Evolutionary conservation across 768 basidiomycete genomes (phyloP).

Genomic region (Hericium erinaceus): DNA sequence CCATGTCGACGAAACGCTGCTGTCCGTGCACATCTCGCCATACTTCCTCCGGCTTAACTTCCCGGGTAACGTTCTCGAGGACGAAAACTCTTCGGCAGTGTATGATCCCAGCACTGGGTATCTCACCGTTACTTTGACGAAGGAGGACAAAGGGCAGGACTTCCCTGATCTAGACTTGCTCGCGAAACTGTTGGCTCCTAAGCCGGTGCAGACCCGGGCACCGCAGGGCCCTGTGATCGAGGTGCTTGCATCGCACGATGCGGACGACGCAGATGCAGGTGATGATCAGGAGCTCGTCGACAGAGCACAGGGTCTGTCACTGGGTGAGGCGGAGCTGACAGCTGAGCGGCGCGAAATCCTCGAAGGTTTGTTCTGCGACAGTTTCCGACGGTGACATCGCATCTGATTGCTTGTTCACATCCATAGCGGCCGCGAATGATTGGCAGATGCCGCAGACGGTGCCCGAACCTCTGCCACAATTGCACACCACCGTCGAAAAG

Average conservation of each 20-base stretch:
- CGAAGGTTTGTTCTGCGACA: slow-evolving; percentile 27
- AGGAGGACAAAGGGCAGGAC: slow-evolving; percentile 52
- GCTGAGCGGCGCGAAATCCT: slow-evolving; percentile 43
- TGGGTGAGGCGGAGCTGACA: slow-evolving; percentile 23
- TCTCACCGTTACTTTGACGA: slow-evolving; percentile 64
- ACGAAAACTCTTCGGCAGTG: slow-evolving; percentile 53
- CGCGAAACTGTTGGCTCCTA: slow-evolving; percentile 68
- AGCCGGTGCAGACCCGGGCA: slow-evolving; percentile 18
- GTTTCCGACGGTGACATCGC: neutral
- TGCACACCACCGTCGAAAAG: slow-evolving; percentile 34
- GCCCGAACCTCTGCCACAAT: slow-evolving; percentile 29
- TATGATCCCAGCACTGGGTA: slow-evolving; percentile 78
- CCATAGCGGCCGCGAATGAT: slow-evolving; percentile 62
- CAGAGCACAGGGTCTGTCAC: slow-evolving; percentile 34
- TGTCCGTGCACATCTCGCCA: slow-evolving; percentile 73
- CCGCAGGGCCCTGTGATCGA: slow-evolving; percentile 41
- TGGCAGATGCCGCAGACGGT: slow-evolving; percentile 69
- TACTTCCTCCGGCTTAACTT: slow-evolving; percentile 81
- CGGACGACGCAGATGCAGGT: slow-evolving; percentile 13
- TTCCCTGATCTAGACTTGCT: slow-evolving; percentile 76
- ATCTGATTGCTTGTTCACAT: neutral
- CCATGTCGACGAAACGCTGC: slow-evolving; percentile 57
- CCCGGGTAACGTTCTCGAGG: slow-evolving; percentile 56
- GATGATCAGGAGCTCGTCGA: slow-evolving; percentile 31
- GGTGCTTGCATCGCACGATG: slow-evolving; percentile 30